phyloP scores from a whole-genome alignment of 1,139 yeast genomes.

The Kodamaea sp. region DNA sequence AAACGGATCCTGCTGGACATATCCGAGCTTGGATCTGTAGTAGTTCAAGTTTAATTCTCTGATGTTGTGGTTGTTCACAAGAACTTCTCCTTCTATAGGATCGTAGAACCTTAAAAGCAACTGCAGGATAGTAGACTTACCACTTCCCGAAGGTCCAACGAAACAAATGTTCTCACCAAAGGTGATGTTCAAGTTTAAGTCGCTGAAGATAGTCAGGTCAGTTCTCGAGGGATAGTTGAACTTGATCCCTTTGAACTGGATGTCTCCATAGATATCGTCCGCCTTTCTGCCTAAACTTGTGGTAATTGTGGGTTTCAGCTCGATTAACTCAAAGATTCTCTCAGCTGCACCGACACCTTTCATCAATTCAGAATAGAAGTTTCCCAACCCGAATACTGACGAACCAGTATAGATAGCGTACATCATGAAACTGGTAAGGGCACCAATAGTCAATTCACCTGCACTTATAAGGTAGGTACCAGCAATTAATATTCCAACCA shows the following conservation, averaged over 20 bases:
- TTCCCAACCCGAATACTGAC: conserved; percentile 86
- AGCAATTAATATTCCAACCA: conserved; percentile 71
- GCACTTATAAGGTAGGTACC: conserved; percentile 78
- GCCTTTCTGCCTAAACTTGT: conserved; percentile 60
- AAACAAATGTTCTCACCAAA: conserved; percentile 89
- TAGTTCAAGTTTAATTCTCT: conserved; percentile 69
- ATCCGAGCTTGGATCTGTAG: conserved; percentile 73
- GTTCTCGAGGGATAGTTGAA: conserved; percentile 91
- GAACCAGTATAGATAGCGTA: conserved; percentile 92
- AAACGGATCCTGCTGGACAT: conserved; percentile 94
- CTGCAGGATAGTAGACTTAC: conserved; percentile 88
- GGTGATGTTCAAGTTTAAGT: conserved; percentile 64
- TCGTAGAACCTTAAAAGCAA: conserved; percentile 79
- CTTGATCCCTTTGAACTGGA: conserved; percentile 63
- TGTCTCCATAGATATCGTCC: conserved; percentile 34
- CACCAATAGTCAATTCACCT: conserved; percentile 81
- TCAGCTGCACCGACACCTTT: conserved; percentile 97
- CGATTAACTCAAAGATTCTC: conserved; percentile 83
- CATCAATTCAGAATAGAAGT: conserved; percentile 90
- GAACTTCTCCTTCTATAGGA: conserved; percentile 64
- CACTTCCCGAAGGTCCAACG: conserved; percentile 96
- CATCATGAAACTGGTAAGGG: conserved; percentile 87
- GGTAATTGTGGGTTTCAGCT: conserved; percentile 67
- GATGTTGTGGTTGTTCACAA: conserved; percentile 71
- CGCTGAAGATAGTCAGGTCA: conserved; percentile 64